A percentile compares a stretch with the other conserved stretches of the same genome.
These are phyloP conservation scores for Pleurotus sapidus DNA, from an alignment of 768 basidiomycete genomes.

Conservation along the genomic window DNA sequence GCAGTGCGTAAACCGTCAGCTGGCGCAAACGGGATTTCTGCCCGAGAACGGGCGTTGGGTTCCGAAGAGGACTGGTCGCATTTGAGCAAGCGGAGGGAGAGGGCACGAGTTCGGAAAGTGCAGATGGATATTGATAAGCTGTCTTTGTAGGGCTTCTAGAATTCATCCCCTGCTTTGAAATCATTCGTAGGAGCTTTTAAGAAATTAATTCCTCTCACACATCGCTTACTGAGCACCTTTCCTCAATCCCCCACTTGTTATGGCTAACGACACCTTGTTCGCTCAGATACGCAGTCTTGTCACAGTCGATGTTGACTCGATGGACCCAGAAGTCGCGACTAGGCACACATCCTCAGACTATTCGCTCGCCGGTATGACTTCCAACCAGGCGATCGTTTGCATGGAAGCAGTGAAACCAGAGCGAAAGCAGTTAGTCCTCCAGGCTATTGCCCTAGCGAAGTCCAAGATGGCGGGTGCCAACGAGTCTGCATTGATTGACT, in stretches of 20 bases:
- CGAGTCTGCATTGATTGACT: conserved; percentile 22
- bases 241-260: too few species aligned
- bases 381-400: conserved; percentile 45
- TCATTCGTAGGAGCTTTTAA: too few species aligned
- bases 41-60: conserved; percentile 33
- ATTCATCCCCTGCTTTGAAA: too few species aligned
- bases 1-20: neutral
- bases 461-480: conserved; percentile 13
- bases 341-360: conserved; percentile 22
- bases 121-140: conserved; percentile 29
- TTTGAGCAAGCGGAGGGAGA: conserved; percentile 51
- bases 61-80: conserved; percentile 52
- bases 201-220: too few species aligned
- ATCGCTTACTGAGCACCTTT: too few species aligned
- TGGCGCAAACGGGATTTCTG: conserved; percentile 20
- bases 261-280: conserved; percentile 25
- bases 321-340: conserved; percentile 39
- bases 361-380: conserved; percentile 45
- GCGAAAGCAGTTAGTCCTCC: conserved; percentile 24
- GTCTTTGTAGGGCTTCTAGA: too few species aligned
- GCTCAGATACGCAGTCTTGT: conserved; percentile 30
- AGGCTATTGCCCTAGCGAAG: conserved; percentile 27
- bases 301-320: conserved; percentile 45
- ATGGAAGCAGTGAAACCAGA: conserved; percentile 29
- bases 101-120: conserved; percentile 44